These are phyloP conservation scores for Ophiorrhiza pumila DNA, from an alignment of 257 asterid genomes.

Conservation along the genomic window DNA sequence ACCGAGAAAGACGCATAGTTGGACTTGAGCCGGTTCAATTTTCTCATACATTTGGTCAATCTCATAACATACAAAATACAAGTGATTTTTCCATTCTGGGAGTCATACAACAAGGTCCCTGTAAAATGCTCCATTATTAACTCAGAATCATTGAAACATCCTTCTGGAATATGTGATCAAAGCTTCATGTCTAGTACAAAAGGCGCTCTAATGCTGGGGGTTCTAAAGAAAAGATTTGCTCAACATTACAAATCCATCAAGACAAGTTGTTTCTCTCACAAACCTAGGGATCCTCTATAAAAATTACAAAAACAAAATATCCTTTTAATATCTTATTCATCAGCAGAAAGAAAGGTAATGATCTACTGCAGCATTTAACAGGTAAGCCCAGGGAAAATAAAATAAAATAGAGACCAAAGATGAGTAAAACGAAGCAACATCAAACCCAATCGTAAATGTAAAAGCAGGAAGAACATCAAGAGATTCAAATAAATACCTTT, in stretches of 20 bases:
- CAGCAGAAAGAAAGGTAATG: background rate
- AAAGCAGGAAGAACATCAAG: background rate
- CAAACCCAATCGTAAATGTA: background rate
- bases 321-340: no score
- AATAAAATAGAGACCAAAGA: background rate
- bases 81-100: background rate
- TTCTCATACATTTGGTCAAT: background rate
- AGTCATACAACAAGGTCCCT: background rate
- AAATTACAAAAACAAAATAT: background rate
- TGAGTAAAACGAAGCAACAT: background rate
- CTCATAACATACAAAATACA: background rate
- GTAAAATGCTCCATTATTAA: background rate
- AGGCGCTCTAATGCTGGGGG: background rate
- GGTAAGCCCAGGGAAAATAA: background rate
- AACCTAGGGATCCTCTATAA: background rate
- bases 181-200: background rate
- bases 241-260: background rate
- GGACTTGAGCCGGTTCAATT: background rate
- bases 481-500: conserved; percentile 50
- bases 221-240: no score
- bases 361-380: background rate
- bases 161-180: background rate
- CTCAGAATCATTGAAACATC: background rate
- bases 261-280: background rate
- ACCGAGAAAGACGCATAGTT: background rate